Evolutionary conservation across 805 yeast species (phyloP).

Genomic region (Sungouiella blattae): DNA sequence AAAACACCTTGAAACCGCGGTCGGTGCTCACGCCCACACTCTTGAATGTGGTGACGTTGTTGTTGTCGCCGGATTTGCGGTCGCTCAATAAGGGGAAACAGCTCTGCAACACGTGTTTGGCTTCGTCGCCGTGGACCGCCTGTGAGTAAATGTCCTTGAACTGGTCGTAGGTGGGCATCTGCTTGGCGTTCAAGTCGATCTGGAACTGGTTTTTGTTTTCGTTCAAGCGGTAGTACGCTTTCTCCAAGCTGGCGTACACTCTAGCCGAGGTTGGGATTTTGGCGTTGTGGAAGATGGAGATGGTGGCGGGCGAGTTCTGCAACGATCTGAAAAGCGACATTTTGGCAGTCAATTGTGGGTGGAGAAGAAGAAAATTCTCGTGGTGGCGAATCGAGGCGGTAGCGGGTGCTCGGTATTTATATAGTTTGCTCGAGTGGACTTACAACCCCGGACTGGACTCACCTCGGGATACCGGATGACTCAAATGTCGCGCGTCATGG

Average conservation of each 20-base stretch:
- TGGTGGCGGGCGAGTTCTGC: slow-evolving; percentile 39
- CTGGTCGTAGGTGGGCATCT: slow-evolving; percentile 43
- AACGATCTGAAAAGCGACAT: slow-evolving; percentile 42
- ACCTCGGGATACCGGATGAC: slow-evolving; percentile 4
- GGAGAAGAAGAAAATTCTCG: not conserved
- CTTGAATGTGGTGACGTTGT: slow-evolving; percentile 20
- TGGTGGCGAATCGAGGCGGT: not conserved
- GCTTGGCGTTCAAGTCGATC: slow-evolving; percentile 34
- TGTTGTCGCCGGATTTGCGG: slow-evolving; percentile 9
- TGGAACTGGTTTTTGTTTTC: slow-evolving; percentile 28
- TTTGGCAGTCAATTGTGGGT: not conserved
- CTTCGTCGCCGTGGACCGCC: slow-evolving; percentile 22
- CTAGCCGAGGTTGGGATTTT: slow-evolving; percentile 30
- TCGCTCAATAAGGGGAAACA: slow-evolving; percentile 39
- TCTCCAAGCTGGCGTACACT: slow-evolving; percentile 28
- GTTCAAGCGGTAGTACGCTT: slow-evolving; percentile 29
- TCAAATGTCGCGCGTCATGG: slow-evolving; percentile 5
- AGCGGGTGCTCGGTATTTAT: not conserved
- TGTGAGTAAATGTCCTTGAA: slow-evolving; percentile 26
- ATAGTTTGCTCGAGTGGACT: slow-evolving; percentile 1
- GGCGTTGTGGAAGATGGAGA: slow-evolving; percentile 39
- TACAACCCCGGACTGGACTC: slow-evolving; percentile 7
- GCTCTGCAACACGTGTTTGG: slow-evolving; percentile 23
- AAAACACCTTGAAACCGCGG: slow-evolving; percentile 29
- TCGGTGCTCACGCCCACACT: slow-evolving; percentile 17